These are phyloP conservation scores for Penicillium sp. DNA, from an alignment of 2,329 filamentous ascomycete species.

Conservation along the genomic window DNA sequence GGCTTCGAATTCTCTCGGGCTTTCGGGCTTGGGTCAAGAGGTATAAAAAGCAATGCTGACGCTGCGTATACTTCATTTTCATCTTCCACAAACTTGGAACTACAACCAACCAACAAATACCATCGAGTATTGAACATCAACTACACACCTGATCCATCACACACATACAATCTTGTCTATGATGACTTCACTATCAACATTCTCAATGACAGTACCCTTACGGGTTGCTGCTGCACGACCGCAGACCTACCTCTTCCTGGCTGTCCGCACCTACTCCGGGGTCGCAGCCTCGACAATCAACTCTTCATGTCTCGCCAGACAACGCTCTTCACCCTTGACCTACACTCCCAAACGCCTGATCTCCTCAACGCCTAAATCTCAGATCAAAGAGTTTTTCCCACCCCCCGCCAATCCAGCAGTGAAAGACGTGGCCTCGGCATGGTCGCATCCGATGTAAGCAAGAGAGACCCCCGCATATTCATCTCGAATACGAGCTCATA, in stretches of 20 bases:
- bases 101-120: not conserved
- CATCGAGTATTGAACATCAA: not conserved
- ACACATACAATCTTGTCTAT: not conserved
- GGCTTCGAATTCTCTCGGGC: constrained; percentile 8
- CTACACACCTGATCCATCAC: constrained; percentile 14
- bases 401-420: constrained; percentile 22
- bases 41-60: constrained; percentile 16
- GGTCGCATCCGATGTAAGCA: constrained; percentile 55
- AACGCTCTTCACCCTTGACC: constrained; percentile 10
- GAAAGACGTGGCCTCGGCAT: constrained; percentile 27
- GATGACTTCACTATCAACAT: constrained; percentile 40
- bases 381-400: constrained; percentile 30
- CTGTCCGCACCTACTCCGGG: constrained; percentile 35
- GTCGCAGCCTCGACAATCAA: constrained; percentile 29
- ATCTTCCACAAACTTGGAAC: constrained; percentile 3
- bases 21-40: not conserved
- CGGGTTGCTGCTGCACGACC: constrained; percentile 37
- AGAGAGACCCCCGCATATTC: not conserved
- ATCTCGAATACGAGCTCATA: constrained; percentile 21
- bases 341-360: constrained; percentile 23
- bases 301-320: constrained; percentile 27
- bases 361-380: constrained; percentile 25
- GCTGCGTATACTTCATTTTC: not conserved
- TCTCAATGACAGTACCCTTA: constrained; percentile 36
- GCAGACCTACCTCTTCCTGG: constrained; percentile 34